Base-by-base conservation (phyloP, 345 rosid species). In the Aquilaria sinensis region DNA sequence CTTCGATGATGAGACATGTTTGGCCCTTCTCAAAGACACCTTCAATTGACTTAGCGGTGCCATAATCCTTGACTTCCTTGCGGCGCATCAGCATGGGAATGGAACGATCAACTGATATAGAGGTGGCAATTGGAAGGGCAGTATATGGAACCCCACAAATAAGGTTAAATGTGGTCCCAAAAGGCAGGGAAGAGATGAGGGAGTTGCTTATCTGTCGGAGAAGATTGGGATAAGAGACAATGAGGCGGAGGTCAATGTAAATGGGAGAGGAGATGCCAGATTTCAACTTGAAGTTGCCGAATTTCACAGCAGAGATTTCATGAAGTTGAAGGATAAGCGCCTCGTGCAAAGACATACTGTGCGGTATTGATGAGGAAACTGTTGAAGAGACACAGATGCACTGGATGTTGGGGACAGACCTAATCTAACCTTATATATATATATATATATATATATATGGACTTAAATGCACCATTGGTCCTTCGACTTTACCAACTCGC, bases 111-210 rank as follows among this genome's bases (percentile, higher is more conserved):
- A 78, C 55, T 61, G 99, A 94, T 68, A 94, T 85, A 64, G 81
- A 77, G 65, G 91, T 85, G 68, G 99, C 99, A 41, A 94, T 88
- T 7, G 97, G 97, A 16, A 85, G 84, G 23, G 96, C 98, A 10
- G 98, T 90, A 87, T 93, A 90, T 3, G 98, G 97, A 56, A 93
- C 97, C 54, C 97, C 98, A 47, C 98, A 93, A 49, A 93, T 70
- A 57, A 77, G 61, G 76, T 93, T 86, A 71, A 68, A 93, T 60
- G 72, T 31, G 54, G 88, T 16, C 53, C 82, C 58, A 34, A 89
- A 32, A 1, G 95, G 71, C 69, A 89, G 81, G 45, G 92, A 70
- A 71, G 95, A 77, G 78, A 86, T 72, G 32, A 90, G 78, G 52
- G 81, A 85, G 32, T 76, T 75, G 61, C 97, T 85, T 78, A 94